These are phyloP conservation scores for Aspergillus uvarum DNA, from an alignment of 2,329 filamentous ascomycete genomes.

Conservation along the genomic window DNA sequence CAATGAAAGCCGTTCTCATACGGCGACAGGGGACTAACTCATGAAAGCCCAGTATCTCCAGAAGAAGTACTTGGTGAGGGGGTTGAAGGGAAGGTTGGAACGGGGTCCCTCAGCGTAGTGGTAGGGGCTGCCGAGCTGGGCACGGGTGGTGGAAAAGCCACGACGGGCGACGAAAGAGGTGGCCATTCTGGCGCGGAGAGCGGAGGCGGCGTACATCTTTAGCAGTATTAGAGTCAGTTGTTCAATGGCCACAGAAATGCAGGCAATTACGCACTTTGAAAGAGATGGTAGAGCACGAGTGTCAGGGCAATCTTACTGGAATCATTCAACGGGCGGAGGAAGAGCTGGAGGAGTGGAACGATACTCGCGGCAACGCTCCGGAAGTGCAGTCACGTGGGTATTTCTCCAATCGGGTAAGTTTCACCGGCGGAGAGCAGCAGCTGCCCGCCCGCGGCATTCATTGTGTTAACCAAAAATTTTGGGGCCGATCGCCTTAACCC, in stretches of 20 bases:
- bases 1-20: not conserved
- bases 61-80: constrained; percentile 80
- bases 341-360: constrained; percentile 24
- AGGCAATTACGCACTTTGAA: constrained; percentile 33
- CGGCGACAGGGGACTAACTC: constrained; percentile 50
- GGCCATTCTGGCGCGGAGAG: constrained; percentile 62
- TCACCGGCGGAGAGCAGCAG: constrained; percentile 17
- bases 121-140: constrained; percentile 85
- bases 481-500: constrained; percentile 12
- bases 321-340: constrained; percentile 17
- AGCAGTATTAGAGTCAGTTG: constrained; percentile 43
- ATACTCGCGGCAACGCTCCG: constrained; percentile 14
- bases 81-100: constrained; percentile 96
- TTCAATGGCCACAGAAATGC: not conserved
- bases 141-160: constrained; percentile 88
- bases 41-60: constrained; percentile 81
- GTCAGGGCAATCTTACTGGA: constrained; percentile 14
- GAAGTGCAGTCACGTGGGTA: constrained; percentile 16
- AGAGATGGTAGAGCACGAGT: constrained; percentile 24
- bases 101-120: constrained; percentile 97
- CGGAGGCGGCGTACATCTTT: constrained; percentile 75
- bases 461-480: constrained; percentile 37
- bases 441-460: constrained; percentile 25
- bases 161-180: constrained; percentile 76
- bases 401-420: constrained; percentile 14